Evolutionary conservation across 345 rosid species (phyloP), one percentile per base, ranked within the genome.

Genomic region (Lumnitzera littorea): DNA sequence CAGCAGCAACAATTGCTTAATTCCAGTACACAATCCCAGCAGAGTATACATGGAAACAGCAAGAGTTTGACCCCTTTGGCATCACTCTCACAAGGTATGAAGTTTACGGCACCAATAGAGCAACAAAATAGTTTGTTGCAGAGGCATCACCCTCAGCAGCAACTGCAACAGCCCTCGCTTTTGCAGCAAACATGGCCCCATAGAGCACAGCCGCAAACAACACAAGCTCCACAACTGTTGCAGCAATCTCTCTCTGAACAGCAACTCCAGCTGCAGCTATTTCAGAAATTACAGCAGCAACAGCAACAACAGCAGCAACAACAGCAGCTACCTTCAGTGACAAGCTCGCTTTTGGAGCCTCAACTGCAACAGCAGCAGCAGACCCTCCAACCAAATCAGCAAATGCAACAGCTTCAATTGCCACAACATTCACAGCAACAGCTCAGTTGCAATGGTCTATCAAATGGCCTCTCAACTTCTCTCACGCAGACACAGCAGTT

Each of bases 191-290:
- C 46, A 74, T 50, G 79, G 46, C 65, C 89, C 46, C 91, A 89
- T 68, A 82, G 78, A 67, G 54, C 79, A 53, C 91, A 82, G 70
- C 84, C 68, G 55, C 85, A 80, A 60, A 61, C 75, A 0, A 25
- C 70, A 14, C 70, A 60, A 55, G 49, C 60, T 67, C 60, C 58
- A 60, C 97, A 86, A 56, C 55, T 76, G 48, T 63, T 82, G 56
- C 97, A 75, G 75, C 80, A 84, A 50, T 74, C 82, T 64, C 80
- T 86, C 73, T 71, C 95, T 31, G 97, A 90, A 46, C 97, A 94
- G 63, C 96, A 89, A 70, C 70, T 83, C 71, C 97, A 88, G 47
- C 76, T 80, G 36, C 88, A 85, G 60, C 61, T 85, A 55, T 67
- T 82, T 23, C 88, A 82, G 73, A 85, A 81, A 65, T 69, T 81